Evolutionary conservation across 2,329 filamentous ascomycete species (phyloP).

Genomic region (Monilinia fructicola): DNA sequence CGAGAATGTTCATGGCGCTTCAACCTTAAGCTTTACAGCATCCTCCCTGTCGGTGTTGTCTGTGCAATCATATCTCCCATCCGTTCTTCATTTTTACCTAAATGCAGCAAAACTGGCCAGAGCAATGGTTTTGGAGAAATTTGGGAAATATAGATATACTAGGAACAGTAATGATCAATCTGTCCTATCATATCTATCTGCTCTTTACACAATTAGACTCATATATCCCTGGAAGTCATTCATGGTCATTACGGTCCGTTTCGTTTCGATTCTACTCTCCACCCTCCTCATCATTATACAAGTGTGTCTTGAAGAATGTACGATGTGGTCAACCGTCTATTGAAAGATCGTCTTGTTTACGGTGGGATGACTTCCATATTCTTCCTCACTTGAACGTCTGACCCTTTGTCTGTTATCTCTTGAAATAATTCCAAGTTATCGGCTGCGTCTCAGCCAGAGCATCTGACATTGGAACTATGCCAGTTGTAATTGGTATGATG

Average conservation of each 20-base stretch:
- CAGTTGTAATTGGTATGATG: slow-evolving; percentile 36
- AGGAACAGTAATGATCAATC: slow-evolving; percentile 32
- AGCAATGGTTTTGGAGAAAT: slow-evolving; percentile 9
- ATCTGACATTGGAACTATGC: slow-evolving; percentile 43
- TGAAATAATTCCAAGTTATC: slow-evolving; percentile 50
- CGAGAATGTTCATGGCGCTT: neutral
- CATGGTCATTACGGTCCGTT: slow-evolving; percentile 39
- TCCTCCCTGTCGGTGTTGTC: slow-evolving; percentile 43
- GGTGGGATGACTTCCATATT: slow-evolving; percentile 41
- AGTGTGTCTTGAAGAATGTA: neutral
- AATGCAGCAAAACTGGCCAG: neutral
- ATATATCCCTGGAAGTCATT: slow-evolving; percentile 33
- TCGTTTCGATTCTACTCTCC: slow-evolving; percentile 30
- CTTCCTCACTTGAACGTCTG: slow-evolving; percentile 35
- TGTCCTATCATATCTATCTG: slow-evolving; percentile 32
- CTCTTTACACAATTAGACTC: slow-evolving; percentile 34
- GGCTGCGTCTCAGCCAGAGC: slow-evolving; percentile 39
- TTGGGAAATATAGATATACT: neutral
- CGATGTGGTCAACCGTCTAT: neutral
- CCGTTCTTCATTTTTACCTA: slow-evolving; percentile 38
- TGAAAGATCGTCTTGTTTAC: slow-evolving; percentile 35
- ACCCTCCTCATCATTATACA: slow-evolving; percentile 30
- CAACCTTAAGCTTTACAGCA: slow-evolving; percentile 33
- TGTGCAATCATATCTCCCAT: slow-evolving; percentile 41
- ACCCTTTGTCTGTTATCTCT: slow-evolving; percentile 45